Conservation (phyloP, 371 early-diverging fungal species). For the Mucor plumbeus region DNA sequence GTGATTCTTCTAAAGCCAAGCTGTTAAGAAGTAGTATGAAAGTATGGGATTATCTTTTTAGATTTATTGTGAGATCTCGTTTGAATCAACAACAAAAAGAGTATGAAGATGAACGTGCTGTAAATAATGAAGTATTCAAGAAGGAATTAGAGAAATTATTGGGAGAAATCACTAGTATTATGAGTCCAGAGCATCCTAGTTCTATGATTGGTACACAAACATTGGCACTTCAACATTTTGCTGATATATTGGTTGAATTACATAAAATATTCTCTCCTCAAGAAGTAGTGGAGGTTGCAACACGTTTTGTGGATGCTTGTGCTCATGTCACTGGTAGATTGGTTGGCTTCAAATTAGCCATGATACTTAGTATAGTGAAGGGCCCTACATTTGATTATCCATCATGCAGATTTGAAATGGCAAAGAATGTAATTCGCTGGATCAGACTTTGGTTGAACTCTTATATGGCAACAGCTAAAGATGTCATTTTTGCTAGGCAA, state of each 20-base stretch:
- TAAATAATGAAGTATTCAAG: constrained; percentile 47
- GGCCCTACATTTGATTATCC: constrained; percentile 65
- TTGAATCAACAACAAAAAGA: constrained; percentile 44
- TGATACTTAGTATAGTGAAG: constrained; percentile 62
- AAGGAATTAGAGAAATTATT: constrained; percentile 45
- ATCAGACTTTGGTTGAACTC: constrained; percentile 61
- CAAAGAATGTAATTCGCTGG: constrained; percentile 63
- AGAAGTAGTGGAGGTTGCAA: constrained; percentile 56
- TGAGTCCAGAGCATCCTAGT: constrained; percentile 59
- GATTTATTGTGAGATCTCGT: constrained; percentile 60
- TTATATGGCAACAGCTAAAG: constrained; percentile 51
- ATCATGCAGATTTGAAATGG: constrained; percentile 54
- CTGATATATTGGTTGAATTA: constrained; percentile 60
- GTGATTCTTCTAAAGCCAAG: constrained; percentile 52
- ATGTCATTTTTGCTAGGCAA: constrained; percentile 50
- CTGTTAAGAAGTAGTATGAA: constrained; percentile 68
- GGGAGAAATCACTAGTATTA: constrained; percentile 49
- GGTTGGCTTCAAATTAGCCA: constrained; percentile 59
- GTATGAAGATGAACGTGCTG: constrained; percentile 34
- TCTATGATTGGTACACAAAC: constrained; percentile 71
- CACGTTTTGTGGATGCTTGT: constrained; percentile 59
- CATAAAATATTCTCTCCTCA: constrained; percentile 51
- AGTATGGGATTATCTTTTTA: constrained; percentile 71
- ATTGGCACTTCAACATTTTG: constrained; percentile 70
- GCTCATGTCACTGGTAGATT: constrained; percentile 60